Conservation (phyloP, 352 stramenopile species). For the Globisporangium solare region DNA sequence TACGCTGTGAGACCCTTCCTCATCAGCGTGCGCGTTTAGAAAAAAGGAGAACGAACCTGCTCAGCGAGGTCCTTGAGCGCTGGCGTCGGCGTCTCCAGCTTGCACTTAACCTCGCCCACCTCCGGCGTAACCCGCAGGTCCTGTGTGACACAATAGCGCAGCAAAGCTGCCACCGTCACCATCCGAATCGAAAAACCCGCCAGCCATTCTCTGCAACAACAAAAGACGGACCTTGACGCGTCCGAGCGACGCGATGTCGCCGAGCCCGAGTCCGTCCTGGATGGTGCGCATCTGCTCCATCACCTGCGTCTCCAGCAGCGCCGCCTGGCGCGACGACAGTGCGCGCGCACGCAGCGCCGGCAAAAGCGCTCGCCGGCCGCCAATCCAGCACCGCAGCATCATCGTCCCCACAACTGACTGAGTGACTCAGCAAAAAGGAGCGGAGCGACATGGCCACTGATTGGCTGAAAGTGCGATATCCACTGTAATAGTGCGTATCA, state of each 20-base stretch:
- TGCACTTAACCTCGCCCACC: conserved; percentile 53
- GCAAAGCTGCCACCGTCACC: neutral
- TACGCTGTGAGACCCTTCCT: too few relatives aligned
- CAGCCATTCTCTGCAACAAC: too few relatives aligned
- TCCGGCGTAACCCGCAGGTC: conserved; percentile 46
- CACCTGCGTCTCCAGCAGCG: conserved; percentile 72
- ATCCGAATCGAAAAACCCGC: neutral
- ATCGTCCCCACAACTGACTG: too few relatives aligned
- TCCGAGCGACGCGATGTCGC: conserved; percentile 70
- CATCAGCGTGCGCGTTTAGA: too few relatives aligned
- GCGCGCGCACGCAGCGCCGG: conserved; percentile 14
- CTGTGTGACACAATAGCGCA: conserved; percentile 19
- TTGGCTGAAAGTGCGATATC: conserved; percentile 10
- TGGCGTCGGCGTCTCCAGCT: conserved; percentile 64
- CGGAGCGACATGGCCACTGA: neutral
- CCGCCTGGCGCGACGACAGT: conserved; percentile 62
- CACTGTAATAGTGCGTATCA: too few relatives aligned
- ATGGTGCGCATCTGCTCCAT: conserved; percentile 67
- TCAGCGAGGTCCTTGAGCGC: conserved; percentile 66
- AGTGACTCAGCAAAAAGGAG: neutral
- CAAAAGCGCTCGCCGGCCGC: conserved; percentile 10
- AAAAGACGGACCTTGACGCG: conserved; percentile 57
- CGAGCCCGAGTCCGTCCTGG: conserved; percentile 64
- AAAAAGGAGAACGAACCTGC: conserved; percentile 28
- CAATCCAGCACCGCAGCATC: conserved; percentile 19